phyloP scores from a whole-genome alignment of 495 filamentous ascomycete species.

The Parmelia sp. region DNA sequence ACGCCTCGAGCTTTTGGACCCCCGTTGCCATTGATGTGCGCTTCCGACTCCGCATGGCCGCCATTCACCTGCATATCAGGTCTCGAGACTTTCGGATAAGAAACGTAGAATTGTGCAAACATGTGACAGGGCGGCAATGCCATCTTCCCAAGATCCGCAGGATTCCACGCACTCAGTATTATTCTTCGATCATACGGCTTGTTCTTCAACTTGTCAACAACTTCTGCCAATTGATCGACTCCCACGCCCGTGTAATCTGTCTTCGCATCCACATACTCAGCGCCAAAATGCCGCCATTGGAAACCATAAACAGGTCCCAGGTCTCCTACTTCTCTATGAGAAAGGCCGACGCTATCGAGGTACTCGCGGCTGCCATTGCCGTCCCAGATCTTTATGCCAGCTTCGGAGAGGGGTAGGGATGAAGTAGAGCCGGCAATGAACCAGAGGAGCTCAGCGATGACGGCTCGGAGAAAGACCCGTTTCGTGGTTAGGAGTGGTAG shows the following conservation, averaged over 20 bases:
- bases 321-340: conserved; percentile 75
- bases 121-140: conserved; percentile 96
- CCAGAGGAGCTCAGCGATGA: conserved; percentile 93
- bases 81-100: conserved; percentile 49
- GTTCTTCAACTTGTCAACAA: conserved; percentile 71
- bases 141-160: conserved; percentile 78
- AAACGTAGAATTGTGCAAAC: conserved; percentile 98
- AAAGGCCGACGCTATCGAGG: conserved; percentile 76
- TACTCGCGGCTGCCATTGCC: conserved; percentile 86
- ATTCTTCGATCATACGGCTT: conserved; percentile 85
- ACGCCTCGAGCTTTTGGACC: conserved; percentile 51
- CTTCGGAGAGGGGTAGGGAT: conserved; percentile 60
- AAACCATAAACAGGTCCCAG: conserved; percentile 96
- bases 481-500: conserved; percentile 94
- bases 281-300: conserved; percentile 98
- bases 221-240: conserved; percentile 83
- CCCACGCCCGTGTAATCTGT: conserved; percentile 84
- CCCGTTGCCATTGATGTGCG: conserved; percentile 26
- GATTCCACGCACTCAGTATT: conserved; percentile 91
- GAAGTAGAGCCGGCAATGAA: conserved; percentile 83
- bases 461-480: conserved; percentile 86
- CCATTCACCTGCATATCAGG: conserved; percentile 20
- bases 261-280: conserved; percentile 69
- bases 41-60: neutral
- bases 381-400: conserved; percentile 95